phyloP scores from a whole-genome alignment of 2,329 filamentous ascomycete genomes.

The Mycogone perniciosa region DNA sequence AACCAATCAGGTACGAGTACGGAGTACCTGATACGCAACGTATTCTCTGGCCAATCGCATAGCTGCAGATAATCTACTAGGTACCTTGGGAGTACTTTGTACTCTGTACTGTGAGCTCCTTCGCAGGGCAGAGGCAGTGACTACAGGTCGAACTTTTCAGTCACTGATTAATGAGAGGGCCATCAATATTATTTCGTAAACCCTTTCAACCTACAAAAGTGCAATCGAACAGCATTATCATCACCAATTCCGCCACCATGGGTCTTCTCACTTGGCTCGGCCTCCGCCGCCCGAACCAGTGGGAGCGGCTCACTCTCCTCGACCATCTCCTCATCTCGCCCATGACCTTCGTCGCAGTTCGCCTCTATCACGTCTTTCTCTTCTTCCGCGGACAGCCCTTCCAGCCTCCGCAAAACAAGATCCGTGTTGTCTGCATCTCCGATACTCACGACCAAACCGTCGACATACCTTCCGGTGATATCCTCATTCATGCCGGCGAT shows the following conservation, averaged over 20 bases:
- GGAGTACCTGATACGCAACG: too few species aligned
- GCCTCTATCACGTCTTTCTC: conserved; percentile 59
- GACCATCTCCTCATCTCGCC: conserved; percentile 64
- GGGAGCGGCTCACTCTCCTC: conserved; percentile 47
- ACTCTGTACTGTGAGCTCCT: too few species aligned
- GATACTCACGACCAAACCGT: conserved; percentile 72
- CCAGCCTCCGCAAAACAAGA: conserved; percentile 47
- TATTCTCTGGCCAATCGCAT: too few species aligned
- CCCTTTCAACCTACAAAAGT: too few species aligned
- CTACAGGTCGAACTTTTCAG: too few species aligned
- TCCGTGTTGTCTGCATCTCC: conserved; percentile 81
- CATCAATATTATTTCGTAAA: too few species aligned
- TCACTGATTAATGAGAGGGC: too few species aligned
- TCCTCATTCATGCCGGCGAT: conserved; percentile 88
- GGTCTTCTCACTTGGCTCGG: conserved; percentile 39
- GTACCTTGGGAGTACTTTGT: too few species aligned
- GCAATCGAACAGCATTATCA: too few species aligned
- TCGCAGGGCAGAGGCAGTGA: too few species aligned
- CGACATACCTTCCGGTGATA: conserved; percentile 65
- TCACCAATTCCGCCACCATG: conserved; percentile 26
- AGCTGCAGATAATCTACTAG: too few species aligned
- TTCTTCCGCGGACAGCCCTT: conserved; percentile 62
- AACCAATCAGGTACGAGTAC: too few species aligned
- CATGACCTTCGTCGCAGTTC: conserved; percentile 54
- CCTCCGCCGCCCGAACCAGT: conserved; percentile 41